Evolutionary conservation across 192 early-diverging fungal genomes (phyloP).

Genomic region (Gaertneriomyces sp.): DNA sequence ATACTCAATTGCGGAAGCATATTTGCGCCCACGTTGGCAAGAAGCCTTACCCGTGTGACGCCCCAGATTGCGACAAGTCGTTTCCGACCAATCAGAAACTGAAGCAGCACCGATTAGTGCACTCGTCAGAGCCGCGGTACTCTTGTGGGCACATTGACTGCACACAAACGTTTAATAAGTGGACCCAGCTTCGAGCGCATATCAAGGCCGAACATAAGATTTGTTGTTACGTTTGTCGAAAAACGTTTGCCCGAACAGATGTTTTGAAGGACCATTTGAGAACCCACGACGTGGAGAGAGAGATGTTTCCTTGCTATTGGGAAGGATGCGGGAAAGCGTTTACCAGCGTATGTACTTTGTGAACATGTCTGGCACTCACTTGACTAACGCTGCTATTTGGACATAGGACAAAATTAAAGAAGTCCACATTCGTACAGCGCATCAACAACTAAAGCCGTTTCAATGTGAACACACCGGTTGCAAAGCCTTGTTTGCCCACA

Average conservation of each 20-base stretch:
- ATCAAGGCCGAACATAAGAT: conserved; percentile 18
- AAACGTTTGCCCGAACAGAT: conserved; percentile 11
- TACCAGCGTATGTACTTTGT: conserved; percentile 11
- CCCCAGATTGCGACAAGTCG: neutral
- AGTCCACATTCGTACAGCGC: conserved; percentile 13
- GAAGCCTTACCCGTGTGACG: conserved; percentile 9
- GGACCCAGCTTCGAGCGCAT: conserved; percentile 19
- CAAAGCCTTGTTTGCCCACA: conserved; percentile 13
- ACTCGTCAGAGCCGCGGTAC: conserved; percentile 2
- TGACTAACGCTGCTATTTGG: neutral
- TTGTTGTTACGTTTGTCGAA: conserved; percentile 15
- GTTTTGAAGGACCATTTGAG: conserved; percentile 22
- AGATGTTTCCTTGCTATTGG: conserved; percentile 18
- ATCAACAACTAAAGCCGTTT: conserved; percentile 11
- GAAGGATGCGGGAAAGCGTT: conserved; percentile 22
- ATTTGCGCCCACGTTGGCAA: conserved; percentile 17
- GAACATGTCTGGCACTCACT: neutral
- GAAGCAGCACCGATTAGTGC: conserved; percentile 11
- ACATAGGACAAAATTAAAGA: conserved; percentile 1
- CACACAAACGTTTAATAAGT: conserved; percentile 2
- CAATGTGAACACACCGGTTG: conserved; percentile 15
- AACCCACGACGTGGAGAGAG: conserved; percentile 14
- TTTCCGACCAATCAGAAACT: conserved; percentile 17
- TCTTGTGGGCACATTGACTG: conserved; percentile 9
- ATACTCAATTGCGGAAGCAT: conserved; percentile 14